A percentile compares a stretch with the other conserved stretches of the same genome.
These are phyloP conservation scores for Aspergillus clavatus DNA, from an alignment of 2,329 filamentous ascomycete species.

Conservation along the genomic window DNA sequence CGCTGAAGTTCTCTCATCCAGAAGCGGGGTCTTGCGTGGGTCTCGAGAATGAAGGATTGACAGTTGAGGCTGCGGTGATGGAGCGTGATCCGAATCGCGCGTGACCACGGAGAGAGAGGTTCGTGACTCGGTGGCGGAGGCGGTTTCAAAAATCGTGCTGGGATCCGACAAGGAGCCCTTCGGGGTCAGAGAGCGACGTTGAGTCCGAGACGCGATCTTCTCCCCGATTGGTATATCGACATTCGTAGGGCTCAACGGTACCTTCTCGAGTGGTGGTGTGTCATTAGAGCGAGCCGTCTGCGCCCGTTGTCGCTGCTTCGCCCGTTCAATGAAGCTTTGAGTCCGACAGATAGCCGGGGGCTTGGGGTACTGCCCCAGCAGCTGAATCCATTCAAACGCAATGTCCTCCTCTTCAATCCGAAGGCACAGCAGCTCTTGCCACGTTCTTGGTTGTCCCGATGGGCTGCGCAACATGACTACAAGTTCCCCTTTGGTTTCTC, in stretches of 20 bases:
- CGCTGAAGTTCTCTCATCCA: conserved; percentile 29
- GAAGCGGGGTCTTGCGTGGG: conserved; percentile 18
- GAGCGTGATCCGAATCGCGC: conserved; percentile 31
- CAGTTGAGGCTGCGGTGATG: conserved; percentile 21
- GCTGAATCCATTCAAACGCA: conserved; percentile 78
- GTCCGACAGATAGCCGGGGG: conserved; percentile 55
- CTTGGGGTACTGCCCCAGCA: conserved; percentile 65
- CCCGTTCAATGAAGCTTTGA: conserved; percentile 48
- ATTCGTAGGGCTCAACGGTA: conserved; percentile 48
- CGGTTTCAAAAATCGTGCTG: conserved; percentile 26
- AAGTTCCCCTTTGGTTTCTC: conserved; percentile 66
- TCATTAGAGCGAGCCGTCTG: conserved; percentile 19
- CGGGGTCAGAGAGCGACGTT: conserved; percentile 31
- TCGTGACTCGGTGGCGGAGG: conserved; percentile 22
- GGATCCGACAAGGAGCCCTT: conserved; percentile 30
- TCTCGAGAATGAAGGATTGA: conserved; percentile 30
- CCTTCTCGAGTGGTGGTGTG: conserved; percentile 28
- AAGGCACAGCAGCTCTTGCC: conserved; percentile 81
- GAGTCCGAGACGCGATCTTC: conserved; percentile 45
- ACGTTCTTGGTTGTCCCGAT: conserved; percentile 58
- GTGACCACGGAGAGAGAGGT: conserved; percentile 31
- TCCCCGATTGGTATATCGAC: conserved; percentile 61
- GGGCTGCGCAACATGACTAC: conserved; percentile 81
- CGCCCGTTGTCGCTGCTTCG: conserved; percentile 33
- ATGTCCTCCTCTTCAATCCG: conserved; percentile 71